Conservation (phyloP, 2,329 filamentous ascomycete genomes). For the Uncinocarpus reesii region DNA sequence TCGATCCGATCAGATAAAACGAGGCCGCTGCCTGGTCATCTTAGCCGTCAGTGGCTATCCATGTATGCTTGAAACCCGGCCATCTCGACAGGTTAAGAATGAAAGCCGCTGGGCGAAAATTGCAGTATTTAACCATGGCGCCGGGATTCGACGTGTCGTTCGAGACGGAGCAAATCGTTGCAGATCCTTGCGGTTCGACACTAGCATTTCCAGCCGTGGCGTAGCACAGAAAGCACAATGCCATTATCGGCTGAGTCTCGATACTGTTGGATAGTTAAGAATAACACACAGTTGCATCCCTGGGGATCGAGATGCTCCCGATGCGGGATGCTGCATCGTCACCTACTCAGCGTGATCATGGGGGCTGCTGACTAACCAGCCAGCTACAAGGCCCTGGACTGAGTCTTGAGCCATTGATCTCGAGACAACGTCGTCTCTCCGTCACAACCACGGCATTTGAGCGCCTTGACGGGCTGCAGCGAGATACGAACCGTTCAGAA, state of each 20-base stretch:
- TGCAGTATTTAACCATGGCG: neutral
- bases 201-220: neutral
- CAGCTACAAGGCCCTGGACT: no score
- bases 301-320: neutral
- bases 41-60: neutral
- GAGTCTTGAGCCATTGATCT: no score
- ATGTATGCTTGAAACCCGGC: neutral
- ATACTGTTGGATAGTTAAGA: neutral
- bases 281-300: neutral
- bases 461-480: no score
- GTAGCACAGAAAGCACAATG: constrained; percentile 3
- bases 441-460: no score
- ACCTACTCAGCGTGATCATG: neutral
- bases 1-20: constrained; percentile 2
- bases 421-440: no score
- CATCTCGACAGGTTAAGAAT: neutral
- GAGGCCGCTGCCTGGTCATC: neutral
- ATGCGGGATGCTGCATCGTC: constrained; percentile 2
- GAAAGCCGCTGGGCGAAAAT: neutral
- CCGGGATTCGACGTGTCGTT: neutral
- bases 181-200: neutral
- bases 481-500: no score
- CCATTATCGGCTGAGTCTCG: neutral
- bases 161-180: neutral
- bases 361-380: no score